These are phyloP conservation scores for Pseudocercospora vitis DNA, from an alignment of 2,329 filamentous ascomycete genomes.

Conservation along the genomic window DNA sequence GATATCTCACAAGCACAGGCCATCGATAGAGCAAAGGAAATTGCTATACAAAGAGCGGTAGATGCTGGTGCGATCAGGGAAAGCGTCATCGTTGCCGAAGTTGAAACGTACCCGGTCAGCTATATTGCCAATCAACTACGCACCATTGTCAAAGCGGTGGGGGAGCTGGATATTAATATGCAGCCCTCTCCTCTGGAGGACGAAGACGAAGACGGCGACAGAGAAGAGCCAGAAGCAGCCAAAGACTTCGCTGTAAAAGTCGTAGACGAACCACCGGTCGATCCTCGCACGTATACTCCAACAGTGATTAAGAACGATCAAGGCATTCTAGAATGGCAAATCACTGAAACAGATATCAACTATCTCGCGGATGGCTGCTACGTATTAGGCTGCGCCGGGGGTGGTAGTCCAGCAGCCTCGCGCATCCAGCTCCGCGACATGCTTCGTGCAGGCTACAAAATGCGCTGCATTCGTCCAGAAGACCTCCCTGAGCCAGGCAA, in stretches of 20 bases:
- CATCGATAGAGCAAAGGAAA: constrained; percentile 41
- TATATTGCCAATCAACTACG: constrained; percentile 39
- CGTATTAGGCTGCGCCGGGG: constrained; percentile 62
- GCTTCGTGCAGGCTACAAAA: constrained; percentile 51
- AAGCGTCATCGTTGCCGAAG: constrained; percentile 48
- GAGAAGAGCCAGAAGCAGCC: constrained; percentile 18
- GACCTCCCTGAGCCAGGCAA: constrained; percentile 53
- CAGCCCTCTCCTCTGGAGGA: constrained; percentile 24
- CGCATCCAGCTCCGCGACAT: constrained; percentile 55
- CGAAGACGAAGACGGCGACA: constrained; percentile 20
- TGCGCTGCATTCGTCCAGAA: constrained; percentile 54
- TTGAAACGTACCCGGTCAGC: constrained; percentile 44
- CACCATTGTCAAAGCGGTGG: constrained; percentile 37
- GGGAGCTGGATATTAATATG: constrained; percentile 34
- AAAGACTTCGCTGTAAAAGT: constrained; percentile 41
- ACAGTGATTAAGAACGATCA: constrained; percentile 38
- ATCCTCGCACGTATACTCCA: constrained; percentile 48
- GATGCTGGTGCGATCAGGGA: constrained; percentile 38
- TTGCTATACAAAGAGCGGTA: constrained; percentile 41
- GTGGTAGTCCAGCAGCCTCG: constrained; percentile 56
- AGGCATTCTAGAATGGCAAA: constrained; percentile 54
- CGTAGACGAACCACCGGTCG: constrained; percentile 32
- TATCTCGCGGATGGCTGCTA: constrained; percentile 62
- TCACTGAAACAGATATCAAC: constrained; percentile 58
- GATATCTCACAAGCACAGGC: constrained; percentile 42